Evolutionary conservation across 805 yeast species (phyloP).

Genomic region (Saturnispora bothae): DNA sequence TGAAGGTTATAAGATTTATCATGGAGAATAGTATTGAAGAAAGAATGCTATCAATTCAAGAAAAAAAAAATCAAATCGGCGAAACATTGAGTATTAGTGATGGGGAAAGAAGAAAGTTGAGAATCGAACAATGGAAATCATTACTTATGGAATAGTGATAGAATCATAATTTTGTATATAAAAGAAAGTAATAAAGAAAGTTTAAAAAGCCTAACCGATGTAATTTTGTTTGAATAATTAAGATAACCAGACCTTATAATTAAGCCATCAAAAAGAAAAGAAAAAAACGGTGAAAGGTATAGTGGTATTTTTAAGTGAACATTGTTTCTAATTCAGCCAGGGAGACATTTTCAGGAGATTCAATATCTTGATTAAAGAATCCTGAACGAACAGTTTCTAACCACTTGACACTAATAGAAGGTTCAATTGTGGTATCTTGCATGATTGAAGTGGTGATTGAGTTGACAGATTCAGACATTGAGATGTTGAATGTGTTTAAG

Average conservation of each 20-base stretch:
- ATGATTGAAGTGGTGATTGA: constrained; percentile 26
- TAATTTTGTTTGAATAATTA: background rate
- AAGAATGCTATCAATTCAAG: constrained; percentile 81
- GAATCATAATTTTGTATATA: constrained; percentile 1
- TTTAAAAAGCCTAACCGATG: constrained; percentile 4
- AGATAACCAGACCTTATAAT: constrained; percentile 9
- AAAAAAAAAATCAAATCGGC: constrained; percentile 70
- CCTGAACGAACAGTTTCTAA: constrained; percentile 65
- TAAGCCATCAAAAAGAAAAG: constrained; percentile 1
- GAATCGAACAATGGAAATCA: constrained; percentile 64
- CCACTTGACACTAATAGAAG: constrained; percentile 50
- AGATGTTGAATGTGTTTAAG: constrained; percentile 35
- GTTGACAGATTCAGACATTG: constrained; percentile 28
- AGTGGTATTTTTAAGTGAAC: constrained; percentile 23
- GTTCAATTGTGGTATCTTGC: constrained; percentile 27
- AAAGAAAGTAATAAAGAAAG: background rate
- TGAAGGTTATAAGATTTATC: constrained; percentile 69
- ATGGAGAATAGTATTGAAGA: constrained; percentile 78
- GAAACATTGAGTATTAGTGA: constrained; percentile 69
- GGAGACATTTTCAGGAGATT: constrained; percentile 68
- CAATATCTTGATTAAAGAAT: constrained; percentile 66
- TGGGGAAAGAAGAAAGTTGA: constrained; percentile 57
- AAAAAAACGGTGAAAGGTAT: background rate
- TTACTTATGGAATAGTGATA: constrained; percentile 36
- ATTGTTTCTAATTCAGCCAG: constrained; percentile 55